Conservation (phyloP, 768 basidiomycete genomes). For the Lactarius akahatsu region DNA sequence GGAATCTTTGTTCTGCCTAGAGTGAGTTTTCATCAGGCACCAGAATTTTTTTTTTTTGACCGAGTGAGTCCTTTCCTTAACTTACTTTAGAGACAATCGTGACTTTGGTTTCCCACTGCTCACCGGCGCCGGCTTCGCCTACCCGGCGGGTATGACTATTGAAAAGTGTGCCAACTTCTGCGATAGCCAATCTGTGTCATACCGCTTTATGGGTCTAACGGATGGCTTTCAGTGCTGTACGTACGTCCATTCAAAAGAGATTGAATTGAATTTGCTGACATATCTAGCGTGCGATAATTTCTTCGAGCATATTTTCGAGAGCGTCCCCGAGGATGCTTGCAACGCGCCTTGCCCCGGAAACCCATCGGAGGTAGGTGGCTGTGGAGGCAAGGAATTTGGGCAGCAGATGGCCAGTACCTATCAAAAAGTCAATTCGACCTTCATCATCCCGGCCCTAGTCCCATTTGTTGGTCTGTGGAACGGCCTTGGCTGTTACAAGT, state of each 20-base stretch:
- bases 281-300: conserved; percentile 9
- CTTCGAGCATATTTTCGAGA: conserved; percentile 48
- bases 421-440: conserved; percentile 52
- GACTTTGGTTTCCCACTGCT: conserved; percentile 41
- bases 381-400: conserved; percentile 36
- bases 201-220: conserved; percentile 67
- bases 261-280: no score
- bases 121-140: conserved; percentile 44
- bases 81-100: not conserved
- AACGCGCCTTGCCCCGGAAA: conserved; percentile 60
- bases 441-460: conserved; percentile 45
- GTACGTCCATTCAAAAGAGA: conserved; percentile 34
- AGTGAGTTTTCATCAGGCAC: not conserved
- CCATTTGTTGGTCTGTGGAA: conserved; percentile 60
- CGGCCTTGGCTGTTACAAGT: conserved; percentile 73
- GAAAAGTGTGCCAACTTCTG: conserved; percentile 49
- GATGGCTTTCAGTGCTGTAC: conserved; percentile 61
- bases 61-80: not conserved
- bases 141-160: conserved; percentile 59
- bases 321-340: conserved; percentile 45
- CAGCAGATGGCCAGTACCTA: conserved; percentile 50
- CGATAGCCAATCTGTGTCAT: conserved; percentile 38
- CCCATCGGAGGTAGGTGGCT: conserved; percentile 55
- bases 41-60: not conserved
- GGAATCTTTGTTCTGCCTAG: not conserved